A percentile compares a stretch with the other conserved stretches of the same genome.
These are phyloP conservation scores for Discostella stelligera DNA, from an alignment of 352 stramenopile genomes.

Conservation along the genomic window DNA sequence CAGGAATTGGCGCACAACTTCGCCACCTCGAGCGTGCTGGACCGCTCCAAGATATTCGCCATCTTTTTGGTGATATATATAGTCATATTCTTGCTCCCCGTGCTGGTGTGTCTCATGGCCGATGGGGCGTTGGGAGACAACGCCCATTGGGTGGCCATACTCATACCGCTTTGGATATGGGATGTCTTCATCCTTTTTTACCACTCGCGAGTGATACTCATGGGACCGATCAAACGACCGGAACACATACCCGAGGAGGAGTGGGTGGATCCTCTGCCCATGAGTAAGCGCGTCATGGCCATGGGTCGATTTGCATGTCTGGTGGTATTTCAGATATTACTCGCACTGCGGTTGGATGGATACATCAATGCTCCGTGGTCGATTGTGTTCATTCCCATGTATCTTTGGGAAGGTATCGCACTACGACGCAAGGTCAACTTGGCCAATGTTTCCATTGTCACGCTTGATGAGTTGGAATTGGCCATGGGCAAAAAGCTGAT, in stretches of 20 bases:
- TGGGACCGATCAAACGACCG: conserved; percentile 73
- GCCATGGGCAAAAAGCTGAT: conserved; percentile 70
- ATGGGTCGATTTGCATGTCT: conserved; percentile 68
- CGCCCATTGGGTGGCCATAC: conserved; percentile 63
- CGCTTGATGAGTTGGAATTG: conserved; percentile 71
- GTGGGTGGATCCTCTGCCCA: conserved; percentile 80
- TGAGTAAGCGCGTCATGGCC: conserved; percentile 62
- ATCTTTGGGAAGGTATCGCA: conserved; percentile 74
- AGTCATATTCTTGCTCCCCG: conserved; percentile 61
- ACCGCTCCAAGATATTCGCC: conserved; percentile 81
- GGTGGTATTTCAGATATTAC: conserved; percentile 70
- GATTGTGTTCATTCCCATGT: conserved; percentile 71
- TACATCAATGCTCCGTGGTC: conserved; percentile 53
- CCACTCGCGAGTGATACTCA: conserved; percentile 73
- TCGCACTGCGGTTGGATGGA: conserved; percentile 68
- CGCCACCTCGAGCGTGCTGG: conserved; percentile 63
- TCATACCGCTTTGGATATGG: conserved; percentile 80
- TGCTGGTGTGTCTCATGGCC: conserved; percentile 77
- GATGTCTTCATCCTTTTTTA: conserved; percentile 78
- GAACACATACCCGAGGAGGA: conserved; percentile 76
- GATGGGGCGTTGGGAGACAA: conserved; percentile 64
- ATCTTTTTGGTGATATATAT: conserved; percentile 78
- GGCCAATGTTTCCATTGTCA: conserved; percentile 68
- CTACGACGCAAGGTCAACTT: conserved; percentile 69
- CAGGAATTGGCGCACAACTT: conserved; percentile 82